Conservation (phyloP, 192 early-diverging fungal species). For the Pecoramyces ruminantium region DNA sequence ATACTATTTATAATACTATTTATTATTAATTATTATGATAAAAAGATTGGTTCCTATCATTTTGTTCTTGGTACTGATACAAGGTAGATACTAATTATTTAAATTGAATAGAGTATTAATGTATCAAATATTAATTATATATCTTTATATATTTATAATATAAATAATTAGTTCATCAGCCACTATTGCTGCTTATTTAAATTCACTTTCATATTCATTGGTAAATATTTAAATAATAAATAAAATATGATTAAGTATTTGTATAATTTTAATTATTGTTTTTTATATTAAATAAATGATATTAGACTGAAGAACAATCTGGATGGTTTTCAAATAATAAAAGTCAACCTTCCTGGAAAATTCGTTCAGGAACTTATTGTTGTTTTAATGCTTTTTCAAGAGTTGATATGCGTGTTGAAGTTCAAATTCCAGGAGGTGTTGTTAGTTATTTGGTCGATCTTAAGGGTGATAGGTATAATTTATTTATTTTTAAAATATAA, state of each 20-base stretch:
- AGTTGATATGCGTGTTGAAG: slow-evolving; percentile 94
- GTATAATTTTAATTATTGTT: neutral
- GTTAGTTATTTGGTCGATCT: slow-evolving; percentile 79
- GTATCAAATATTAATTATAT: neutral
- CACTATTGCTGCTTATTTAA: slow-evolving; percentile 91
- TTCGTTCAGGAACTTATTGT: slow-evolving; percentile 62
- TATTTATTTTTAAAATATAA: neutral
- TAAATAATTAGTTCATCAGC: slow-evolving; percentile 90
- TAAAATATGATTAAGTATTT: too few relatives aligned
- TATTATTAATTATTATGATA: slow-evolving; percentile 1
- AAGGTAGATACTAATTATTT: slow-evolving; percentile 8
- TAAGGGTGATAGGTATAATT: slow-evolving; percentile 60
- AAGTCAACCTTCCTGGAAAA: slow-evolving; percentile 29
- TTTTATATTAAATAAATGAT: slow-evolving; percentile 31
- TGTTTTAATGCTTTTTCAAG: slow-evolving; percentile 95
- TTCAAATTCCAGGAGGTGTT: slow-evolving; percentile 94
- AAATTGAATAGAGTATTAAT: too few relatives aligned
- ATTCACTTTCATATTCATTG: slow-evolving; percentile 81
- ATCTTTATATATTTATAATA: too few relatives aligned
- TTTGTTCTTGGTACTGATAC: slow-evolving; percentile 38
- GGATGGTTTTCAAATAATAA: slow-evolving; percentile 12
- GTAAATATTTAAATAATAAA: too few relatives aligned
- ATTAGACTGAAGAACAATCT: slow-evolving; percentile 29
- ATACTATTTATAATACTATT: too few relatives aligned
- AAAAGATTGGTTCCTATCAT: slow-evolving; percentile 58